Conservation (phyloP, 2,329 filamentous ascomycete species). For the Cladosporium colombiae region DNA sequence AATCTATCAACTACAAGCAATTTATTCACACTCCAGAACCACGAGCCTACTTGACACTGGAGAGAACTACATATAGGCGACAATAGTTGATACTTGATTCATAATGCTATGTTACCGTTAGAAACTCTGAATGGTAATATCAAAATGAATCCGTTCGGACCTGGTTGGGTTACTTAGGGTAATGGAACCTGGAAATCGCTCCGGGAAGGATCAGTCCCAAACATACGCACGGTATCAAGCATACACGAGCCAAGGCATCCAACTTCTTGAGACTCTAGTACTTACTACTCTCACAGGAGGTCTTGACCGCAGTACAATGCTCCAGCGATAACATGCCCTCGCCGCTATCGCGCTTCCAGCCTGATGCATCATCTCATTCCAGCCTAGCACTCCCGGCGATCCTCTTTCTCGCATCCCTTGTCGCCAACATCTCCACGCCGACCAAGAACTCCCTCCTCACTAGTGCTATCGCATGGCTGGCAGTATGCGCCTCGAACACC, state of each 20-base stretch:
- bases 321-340: conserved; percentile 27
- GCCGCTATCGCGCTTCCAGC: conserved; percentile 29
- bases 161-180: not conserved
- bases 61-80: too few relatives aligned
- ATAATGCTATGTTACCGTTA: not conserved
- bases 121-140: not conserved
- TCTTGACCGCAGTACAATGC: conserved; percentile 9
- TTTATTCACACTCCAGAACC: not conserved
- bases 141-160: not conserved
- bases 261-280: not conserved
- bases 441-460: conserved; percentile 46
- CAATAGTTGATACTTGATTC: not conserved
- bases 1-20: not conserved
- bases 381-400: conserved; percentile 31
- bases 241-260: conserved; percentile 3
- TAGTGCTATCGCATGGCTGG: conserved; percentile 45
- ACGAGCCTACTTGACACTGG: too few relatives aligned
- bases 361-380: conserved; percentile 25
- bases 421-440: conserved; percentile 39
- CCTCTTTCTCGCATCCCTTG: conserved; percentile 39
- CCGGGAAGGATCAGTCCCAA: not conserved
- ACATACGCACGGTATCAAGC: conserved; percentile 4
- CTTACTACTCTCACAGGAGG: not conserved
- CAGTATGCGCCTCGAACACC: conserved; percentile 40
- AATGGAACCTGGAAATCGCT: not conserved